Evolutionary conservation across 805 yeast genomes (phyloP), one percentile per base, ranked within the genome.

Genomic region (Ogataea trehaloabstinens): DNA sequence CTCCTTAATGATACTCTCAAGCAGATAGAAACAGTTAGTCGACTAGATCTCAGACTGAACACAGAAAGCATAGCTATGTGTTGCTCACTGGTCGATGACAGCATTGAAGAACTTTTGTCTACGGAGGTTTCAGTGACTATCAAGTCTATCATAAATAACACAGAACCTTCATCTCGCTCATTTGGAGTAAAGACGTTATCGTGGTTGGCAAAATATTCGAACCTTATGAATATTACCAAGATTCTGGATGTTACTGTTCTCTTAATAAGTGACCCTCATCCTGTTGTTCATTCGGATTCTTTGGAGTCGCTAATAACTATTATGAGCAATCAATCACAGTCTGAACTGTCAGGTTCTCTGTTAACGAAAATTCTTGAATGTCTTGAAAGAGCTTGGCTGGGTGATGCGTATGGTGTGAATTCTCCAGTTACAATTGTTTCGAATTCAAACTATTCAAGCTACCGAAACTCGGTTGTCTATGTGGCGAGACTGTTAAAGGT

Each of bases 201-300:
- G 2, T 47, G 49, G 18, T 49, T 62, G 24, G 51, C 56, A 1
- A 48, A 55, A 31, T 52, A 46, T 39, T 49, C 62, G 6, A 45
- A 44, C 24, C 37, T 55, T 18, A 37, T 46, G 18, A 55, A 79
- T 6, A 58, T 73, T 3, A 67, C 69, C 22, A 55, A 74, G 4
- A 73, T 82, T 3, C 67, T 73, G 40, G 79, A 78, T 24, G 78
- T 87, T 4, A 53, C 80, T 2, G 59, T 72, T 27, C 80, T 85
- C 12, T 67, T 91, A 20, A 58, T 81, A 4, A 64, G 64, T 16
- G 98, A 91, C 59, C 90, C 96, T 0, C 91, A 90, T 55, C 96
- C 96, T 0, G 65, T 77, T 1, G 89, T 93, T 13, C 90, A 86
- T 55, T 72, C 76, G 38, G 82, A 89, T 71, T 71, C 91, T 1